Conservation (phyloP, 306 rosid genomes). For the Echinosophora koreensis region DNA sequence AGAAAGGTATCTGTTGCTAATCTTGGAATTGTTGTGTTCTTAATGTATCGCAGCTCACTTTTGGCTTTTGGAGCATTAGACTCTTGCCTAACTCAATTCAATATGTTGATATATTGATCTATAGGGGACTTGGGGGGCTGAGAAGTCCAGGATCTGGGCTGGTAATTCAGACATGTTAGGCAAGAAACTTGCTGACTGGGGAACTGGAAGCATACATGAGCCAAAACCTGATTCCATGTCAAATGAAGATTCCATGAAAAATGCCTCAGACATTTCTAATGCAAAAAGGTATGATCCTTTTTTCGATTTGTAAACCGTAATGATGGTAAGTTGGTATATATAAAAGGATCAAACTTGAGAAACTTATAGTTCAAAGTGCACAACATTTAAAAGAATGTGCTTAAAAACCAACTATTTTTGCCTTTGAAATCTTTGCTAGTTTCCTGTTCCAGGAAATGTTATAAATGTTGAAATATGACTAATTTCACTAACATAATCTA, state of each 20-base stretch:
- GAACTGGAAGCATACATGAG: slow-evolving; percentile 44
- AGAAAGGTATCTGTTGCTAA: slow-evolving; percentile 62
- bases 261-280: slow-evolving; percentile 39
- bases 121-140: slow-evolving; percentile 62
- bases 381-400: slow-evolving; percentile 8
- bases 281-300: slow-evolving; percentile 59
- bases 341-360: slow-evolving; percentile 12
- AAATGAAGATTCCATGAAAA: slow-evolving; percentile 43
- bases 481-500: slow-evolving; percentile 6
- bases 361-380: slow-evolving; percentile 6
- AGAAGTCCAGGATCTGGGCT: slow-evolving; percentile 46
- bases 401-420: background rate
- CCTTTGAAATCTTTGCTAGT: slow-evolving; percentile 11
- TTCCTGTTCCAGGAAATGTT: slow-evolving; percentile 19
- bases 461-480: slow-evolving; percentile 28
- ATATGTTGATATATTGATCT: slow-evolving; percentile 35
- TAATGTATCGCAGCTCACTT: slow-evolving; percentile 3
- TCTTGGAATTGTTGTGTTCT: slow-evolving; percentile 18
- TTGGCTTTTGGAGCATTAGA: slow-evolving; percentile 22
- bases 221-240: slow-evolving; percentile 66
- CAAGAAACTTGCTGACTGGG: slow-evolving; percentile 50
- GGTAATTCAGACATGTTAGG: slow-evolving; percentile 49
- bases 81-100: slow-evolving; percentile 27
- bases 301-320: slow-evolving; percentile 27
- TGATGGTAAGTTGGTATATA: background rate